Evolutionary conservation across 495 filamentous ascomycete species (phyloP).

Genomic region (Extremus antarcticus): DNA sequence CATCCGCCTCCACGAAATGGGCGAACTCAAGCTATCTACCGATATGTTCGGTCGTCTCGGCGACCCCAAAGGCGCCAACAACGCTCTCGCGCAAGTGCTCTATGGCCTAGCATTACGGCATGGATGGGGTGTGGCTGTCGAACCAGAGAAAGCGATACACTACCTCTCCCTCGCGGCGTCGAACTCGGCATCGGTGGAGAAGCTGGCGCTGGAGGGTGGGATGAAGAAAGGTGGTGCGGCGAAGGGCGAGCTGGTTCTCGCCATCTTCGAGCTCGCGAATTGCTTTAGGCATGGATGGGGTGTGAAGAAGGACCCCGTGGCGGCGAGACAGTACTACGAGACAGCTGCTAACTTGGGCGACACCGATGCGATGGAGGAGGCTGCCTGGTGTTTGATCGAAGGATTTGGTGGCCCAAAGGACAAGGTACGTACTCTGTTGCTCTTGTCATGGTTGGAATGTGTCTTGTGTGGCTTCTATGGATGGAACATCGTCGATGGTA

Average conservation of each 20-base stretch:
- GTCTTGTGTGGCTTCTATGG: too few relatives aligned
- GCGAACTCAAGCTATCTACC: conserved; percentile 65
- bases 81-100: conserved; percentile 88
- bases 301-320: conserved; percentile 73
- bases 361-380: conserved; percentile 95
- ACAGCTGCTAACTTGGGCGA: conserved; percentile 93
- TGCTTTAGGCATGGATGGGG: conserved; percentile 97
- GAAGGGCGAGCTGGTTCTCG: conserved; percentile 95
- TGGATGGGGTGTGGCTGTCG: conserved; percentile 76
- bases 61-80: conserved; percentile 74
- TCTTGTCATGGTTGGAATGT: background rate
- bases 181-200: conserved; percentile 78
- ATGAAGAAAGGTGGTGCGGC: conserved; percentile 90
- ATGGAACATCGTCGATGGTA: too few relatives aligned
- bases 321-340: conserved; percentile 91
- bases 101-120: conserved; percentile 91
- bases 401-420: conserved; percentile 94
- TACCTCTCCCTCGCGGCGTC: conserved; percentile 85
- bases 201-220: conserved; percentile 72
- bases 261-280: conserved; percentile 91
- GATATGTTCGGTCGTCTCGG: conserved; percentile 78
- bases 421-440: conserved; percentile 57
- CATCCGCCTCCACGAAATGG: conserved; percentile 85
- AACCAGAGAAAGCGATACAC: conserved; percentile 61
- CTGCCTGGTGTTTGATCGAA: conserved; percentile 89